Conservation (phyloP, 2,329 filamentous ascomycete species). For the Pestalotiopsis sp. region DNA sequence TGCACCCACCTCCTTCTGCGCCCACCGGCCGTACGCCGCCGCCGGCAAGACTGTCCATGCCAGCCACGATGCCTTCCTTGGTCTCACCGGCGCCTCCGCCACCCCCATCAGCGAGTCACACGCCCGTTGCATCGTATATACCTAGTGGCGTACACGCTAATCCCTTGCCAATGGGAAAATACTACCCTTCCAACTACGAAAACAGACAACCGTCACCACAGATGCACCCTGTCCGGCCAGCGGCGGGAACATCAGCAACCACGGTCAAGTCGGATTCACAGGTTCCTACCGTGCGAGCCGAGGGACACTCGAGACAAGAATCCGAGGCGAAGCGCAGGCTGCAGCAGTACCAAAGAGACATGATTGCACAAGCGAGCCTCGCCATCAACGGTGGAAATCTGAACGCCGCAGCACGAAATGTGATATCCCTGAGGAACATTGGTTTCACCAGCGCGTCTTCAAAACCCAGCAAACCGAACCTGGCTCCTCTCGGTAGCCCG, state of each 20-base stretch:
- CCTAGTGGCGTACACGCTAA: conserved; percentile 50
- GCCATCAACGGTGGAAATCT: conserved; percentile 37
- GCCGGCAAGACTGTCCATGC: neutral
- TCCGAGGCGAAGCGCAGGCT: conserved; percentile 53
- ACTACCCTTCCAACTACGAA: conserved; percentile 65
- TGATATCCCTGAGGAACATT: conserved; percentile 37
- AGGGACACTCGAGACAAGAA: conserved; percentile 37
- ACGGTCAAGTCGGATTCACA: conserved; percentile 39
- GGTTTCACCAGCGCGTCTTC: conserved; percentile 35
- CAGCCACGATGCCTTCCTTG: neutral
- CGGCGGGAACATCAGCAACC: conserved; percentile 20
- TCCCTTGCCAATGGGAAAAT: conserved; percentile 60
- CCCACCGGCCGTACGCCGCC: conserved; percentile 17
- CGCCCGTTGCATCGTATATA: conserved; percentile 52
- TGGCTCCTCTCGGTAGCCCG: conserved; percentile 57
- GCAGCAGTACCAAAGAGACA: conserved; percentile 62
- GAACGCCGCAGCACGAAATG: conserved; percentile 34
- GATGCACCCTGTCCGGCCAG: conserved; percentile 14
- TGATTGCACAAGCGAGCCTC: conserved; percentile 59
- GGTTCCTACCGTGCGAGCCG: conserved; percentile 27
- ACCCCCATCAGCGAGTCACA: conserved; percentile 28
- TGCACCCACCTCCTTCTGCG: conserved; percentile 15
- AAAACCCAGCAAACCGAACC: conserved; percentile 47
- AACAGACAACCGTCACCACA: conserved; percentile 33
- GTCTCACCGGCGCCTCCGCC: neutral